These are phyloP conservation scores for Amanita exitialis DNA, from an alignment of 768 basidiomycete species.

Conservation along the genomic window DNA sequence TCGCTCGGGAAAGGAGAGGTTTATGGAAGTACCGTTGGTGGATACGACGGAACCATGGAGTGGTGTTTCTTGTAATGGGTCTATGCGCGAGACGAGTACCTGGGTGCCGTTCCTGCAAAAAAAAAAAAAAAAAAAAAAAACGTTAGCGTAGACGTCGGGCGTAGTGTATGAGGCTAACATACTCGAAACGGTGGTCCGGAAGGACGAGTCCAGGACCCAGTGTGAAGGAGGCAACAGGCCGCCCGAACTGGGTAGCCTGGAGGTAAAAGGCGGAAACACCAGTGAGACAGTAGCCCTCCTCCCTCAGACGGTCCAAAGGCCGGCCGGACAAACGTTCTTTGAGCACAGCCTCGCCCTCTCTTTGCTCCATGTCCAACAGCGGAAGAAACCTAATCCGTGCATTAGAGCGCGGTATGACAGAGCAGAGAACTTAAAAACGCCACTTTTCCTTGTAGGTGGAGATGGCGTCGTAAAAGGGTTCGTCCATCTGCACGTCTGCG, in stretches of 20 bases:
- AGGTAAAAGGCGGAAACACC: conserved; percentile 62
- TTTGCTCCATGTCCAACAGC: conserved; percentile 43
- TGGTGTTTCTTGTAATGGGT: conserved; percentile 50
- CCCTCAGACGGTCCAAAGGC: conserved; percentile 45
- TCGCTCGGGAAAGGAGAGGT: conserved; percentile 44
- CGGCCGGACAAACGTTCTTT: conserved; percentile 59
- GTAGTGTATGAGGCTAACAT: conserved; percentile 12
- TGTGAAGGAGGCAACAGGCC: conserved; percentile 55
- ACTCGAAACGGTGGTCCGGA: conserved; percentile 67
- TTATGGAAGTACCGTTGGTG: conserved; percentile 38
- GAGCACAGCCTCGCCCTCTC: conserved; percentile 48
- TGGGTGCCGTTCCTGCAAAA: conserved; percentile 56
- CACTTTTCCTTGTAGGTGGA: conserved; percentile 47
- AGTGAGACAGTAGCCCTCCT: conserved; percentile 68
- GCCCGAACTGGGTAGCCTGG: conserved; percentile 50
- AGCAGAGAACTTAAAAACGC: conserved; percentile 7
- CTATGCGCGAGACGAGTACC: conserved; percentile 50
- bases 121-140: conserved; percentile 2
- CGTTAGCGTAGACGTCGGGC: too few species aligned
- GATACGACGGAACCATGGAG: conserved; percentile 47
- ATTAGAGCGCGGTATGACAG: background rate
- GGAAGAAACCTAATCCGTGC: conserved; percentile 25
- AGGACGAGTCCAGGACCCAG: conserved; percentile 54
- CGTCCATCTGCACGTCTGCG: conserved; percentile 21
- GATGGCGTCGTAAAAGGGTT: conserved; percentile 39